Base-by-base conservation (phyloP, 768 basidiomycete species). In the Lactifluus subvellereus region DNA sequence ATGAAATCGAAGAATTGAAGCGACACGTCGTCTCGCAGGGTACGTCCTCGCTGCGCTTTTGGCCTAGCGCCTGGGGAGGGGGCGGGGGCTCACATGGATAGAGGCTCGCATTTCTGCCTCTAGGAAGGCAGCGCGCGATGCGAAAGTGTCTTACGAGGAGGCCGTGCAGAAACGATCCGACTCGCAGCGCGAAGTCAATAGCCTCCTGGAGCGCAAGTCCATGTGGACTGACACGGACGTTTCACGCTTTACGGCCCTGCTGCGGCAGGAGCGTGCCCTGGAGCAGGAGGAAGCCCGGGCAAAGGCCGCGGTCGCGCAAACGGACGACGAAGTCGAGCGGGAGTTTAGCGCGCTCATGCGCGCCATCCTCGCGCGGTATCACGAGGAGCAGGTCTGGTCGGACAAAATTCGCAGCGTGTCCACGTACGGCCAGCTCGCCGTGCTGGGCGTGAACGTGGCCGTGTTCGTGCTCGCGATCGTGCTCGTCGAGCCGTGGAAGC, bases 331-430 rank as follows among this genome's bases (percentile, higher is more conserved):
- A 2, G 91, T 94, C 18, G 97, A 99, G 67, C 82, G 82, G 50
- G 91, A 88, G 68, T 97, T 98, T 72, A 87, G 81, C 70, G 88
- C 86, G 71, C 81, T 98, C 67, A 91, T 96, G 88, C 86, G 86
- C 60, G 79, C 83, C 10, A 98, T 98, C 70, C 81, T 99, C 62
- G 86, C 84, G 54, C 82, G 96, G 43, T 98, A 98, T 74, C 96
- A 98, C 76, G 96, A 98, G 75, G 97, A 99, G 72, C 97, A 99
- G 73, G 85, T 98, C 2, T 99, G 97, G 97, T 94, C 91, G 57
- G 96, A 99, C 79, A 99, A 99, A 76, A 97, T 99, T 63, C 85
- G 97, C 40, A 93, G 91, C 68, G 88, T 89, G 32, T 94, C 91
- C 65, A 98, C 97, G 5, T 98, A 98, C 72, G 95, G 94, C 3